Evolutionary conservation across 495 filamentous ascomycete species (phyloP).

Genomic region (Aspergillus incahuasiensis): DNA sequence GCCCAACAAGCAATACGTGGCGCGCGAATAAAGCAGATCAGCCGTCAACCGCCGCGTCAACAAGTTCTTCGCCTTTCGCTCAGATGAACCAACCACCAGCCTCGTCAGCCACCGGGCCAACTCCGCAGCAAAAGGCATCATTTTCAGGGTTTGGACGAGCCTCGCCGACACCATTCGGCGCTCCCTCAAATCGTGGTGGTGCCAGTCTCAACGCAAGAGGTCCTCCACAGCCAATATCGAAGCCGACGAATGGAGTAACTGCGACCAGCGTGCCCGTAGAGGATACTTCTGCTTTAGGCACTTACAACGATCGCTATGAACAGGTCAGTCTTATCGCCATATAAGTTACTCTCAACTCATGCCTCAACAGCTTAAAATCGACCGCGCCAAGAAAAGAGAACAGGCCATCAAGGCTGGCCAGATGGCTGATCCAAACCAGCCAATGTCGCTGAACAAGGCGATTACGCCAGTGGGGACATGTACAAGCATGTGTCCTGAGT

Average conservation of each 20-base stretch:
- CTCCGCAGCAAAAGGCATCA: conserved; percentile 17
- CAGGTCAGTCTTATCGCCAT: conserved; percentile 27
- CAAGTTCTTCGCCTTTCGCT: conserved; percentile 29
- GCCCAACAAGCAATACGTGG: conserved; percentile 16
- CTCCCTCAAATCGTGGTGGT: conserved; percentile 13
- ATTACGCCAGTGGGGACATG: conserved; percentile 87
- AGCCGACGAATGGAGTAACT: conserved; percentile 6
- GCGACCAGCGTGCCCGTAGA: conserved; percentile 18
- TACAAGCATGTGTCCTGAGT: conserved; percentile 90
- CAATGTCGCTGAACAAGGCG: conserved; percentile 72
- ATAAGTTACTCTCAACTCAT: conserved; percentile 18
- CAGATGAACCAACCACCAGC: conserved; percentile 19
- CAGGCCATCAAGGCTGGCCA: conserved; percentile 67
- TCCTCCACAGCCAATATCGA: conserved; percentile 9
- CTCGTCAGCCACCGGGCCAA: conserved; percentile 17
- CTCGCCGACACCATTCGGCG: conserved; percentile 12
- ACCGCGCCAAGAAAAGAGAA: conserved; percentile 62
- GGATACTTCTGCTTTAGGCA: conserved; percentile 21
- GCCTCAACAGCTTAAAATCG: conserved; percentile 53
- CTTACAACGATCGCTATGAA: conserved; percentile 41
- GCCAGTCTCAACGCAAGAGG: conserved; percentile 14
- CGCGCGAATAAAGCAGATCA: conserved; percentile 13
- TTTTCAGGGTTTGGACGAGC: conserved; percentile 20
- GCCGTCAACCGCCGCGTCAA: background rate
- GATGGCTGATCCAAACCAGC: conserved; percentile 86